A percentile compares a stretch with the other conserved stretches of the same genome.
Evolutionary conservation across 352 stramenopile genomes (phyloP).

Genomic region (Achlya hypogyna): DNA sequence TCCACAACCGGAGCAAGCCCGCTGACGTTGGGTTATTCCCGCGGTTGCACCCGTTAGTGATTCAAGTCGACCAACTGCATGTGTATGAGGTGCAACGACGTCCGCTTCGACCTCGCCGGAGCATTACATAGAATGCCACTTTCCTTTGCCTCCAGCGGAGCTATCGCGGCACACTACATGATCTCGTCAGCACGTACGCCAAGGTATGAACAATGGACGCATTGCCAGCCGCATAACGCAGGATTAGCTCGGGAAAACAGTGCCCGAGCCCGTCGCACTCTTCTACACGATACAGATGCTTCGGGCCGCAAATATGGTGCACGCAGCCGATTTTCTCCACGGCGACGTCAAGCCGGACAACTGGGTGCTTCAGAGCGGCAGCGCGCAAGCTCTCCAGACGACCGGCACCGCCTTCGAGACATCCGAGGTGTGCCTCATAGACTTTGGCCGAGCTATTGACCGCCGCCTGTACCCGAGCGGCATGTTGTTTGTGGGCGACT

Average conservation of each 20-base stretch:
- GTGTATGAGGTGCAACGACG: constrained; percentile 1
- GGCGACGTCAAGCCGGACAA: constrained; percentile 85
- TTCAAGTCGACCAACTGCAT: neutral
- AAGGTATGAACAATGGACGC: constrained; percentile 30
- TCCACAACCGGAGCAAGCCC: constrained; percentile 18
- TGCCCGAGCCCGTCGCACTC: constrained; percentile 60
- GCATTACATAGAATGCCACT: constrained; percentile 47
- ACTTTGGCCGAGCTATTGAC: constrained; percentile 80
- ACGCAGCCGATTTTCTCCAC: constrained; percentile 54
- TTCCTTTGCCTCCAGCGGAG: constrained; percentile 71
- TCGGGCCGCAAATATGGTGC: constrained; percentile 50
- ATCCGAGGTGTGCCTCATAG: constrained; percentile 59
- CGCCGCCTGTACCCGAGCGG: constrained; percentile 40
- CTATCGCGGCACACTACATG: constrained; percentile 53
- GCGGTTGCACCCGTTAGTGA: neutral
- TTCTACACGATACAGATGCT: constrained; percentile 81
- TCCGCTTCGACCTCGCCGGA: neutral
- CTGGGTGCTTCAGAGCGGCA: constrained; percentile 51
- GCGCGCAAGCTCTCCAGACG: constrained; percentile 19
- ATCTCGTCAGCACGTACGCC: constrained; percentile 70
- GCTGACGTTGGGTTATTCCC: constrained; percentile 1
- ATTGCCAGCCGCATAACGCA: neutral
- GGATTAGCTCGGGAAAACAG: constrained; percentile 33
- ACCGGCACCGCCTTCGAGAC: constrained; percentile 22
- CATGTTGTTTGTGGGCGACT: constrained; percentile 59